Conservation (phyloP, 2,329 filamentous ascomycete species). For the Fusarium sp. region DNA sequence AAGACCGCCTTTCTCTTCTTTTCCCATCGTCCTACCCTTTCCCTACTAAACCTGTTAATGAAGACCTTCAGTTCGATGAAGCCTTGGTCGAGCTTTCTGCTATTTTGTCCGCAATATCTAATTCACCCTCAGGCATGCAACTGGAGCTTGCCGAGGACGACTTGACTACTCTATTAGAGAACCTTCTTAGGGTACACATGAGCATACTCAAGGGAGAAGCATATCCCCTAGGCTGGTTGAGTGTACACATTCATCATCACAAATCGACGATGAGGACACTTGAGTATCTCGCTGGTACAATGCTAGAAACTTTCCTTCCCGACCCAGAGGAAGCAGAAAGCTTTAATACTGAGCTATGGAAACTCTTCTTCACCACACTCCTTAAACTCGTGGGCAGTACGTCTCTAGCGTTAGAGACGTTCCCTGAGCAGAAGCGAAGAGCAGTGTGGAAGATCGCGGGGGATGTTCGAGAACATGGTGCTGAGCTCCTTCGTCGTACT, state of each 20-base stretch:
- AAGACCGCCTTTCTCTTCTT: conserved; percentile 80
- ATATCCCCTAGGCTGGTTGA: conserved; percentile 90
- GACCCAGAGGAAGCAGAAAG: conserved; percentile 89
- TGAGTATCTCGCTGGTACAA: conserved; percentile 80
- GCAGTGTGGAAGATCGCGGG: conserved; percentile 99
- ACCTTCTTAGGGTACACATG: conserved; percentile 84
- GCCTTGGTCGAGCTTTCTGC: conserved; percentile 88
- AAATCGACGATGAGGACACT: conserved; percentile 87
- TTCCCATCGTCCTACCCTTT: conserved; percentile 95
- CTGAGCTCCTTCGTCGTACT: conserved; percentile 81
- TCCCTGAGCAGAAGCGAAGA: conserved; percentile 93
- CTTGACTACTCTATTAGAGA: conserved; percentile 77
- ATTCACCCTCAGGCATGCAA: conserved; percentile 74
- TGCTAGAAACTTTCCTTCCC: conserved; percentile 86
- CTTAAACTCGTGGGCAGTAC: conserved; percentile 90
- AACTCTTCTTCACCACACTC: conserved; percentile 88
- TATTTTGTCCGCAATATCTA: conserved; percentile 83
- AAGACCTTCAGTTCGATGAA: conserved; percentile 78
- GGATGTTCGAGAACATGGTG: conserved; percentile 91
- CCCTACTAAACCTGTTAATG: conserved; percentile 73
- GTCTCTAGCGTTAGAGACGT: conserved; percentile 90
- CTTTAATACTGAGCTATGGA: conserved; percentile 95
- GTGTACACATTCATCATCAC: conserved; percentile 91
- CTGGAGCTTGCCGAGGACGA: conserved; percentile 80
- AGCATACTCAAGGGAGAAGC: conserved; percentile 90